Evolutionary conservation across 208 protist genomes (phyloP), one percentile per base, ranked within the genome.

Genomic region (Lotmaria passim): DNA sequence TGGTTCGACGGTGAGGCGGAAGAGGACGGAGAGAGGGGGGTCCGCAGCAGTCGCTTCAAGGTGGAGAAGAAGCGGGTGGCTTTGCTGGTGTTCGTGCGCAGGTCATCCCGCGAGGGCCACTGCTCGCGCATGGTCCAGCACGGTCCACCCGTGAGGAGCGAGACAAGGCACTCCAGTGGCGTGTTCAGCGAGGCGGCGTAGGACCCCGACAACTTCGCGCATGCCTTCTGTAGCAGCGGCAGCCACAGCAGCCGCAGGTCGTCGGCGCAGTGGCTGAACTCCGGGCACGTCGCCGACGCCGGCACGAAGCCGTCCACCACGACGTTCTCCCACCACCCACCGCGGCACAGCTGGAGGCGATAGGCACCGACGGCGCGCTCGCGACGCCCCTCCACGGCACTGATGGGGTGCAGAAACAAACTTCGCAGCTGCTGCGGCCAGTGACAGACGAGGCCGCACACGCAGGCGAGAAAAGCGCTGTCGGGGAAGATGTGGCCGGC

Each of bases 161-260:
- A 43, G 8, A 91, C 38, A 19, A 74, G 76, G 24, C 79, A 57
- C 44, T 85, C 78, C 21, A 77, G 56, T 10, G 90, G 55, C 0
- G 73, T 70, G 33, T 79, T 65, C 51, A 77, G 58, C 17, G 90
- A 70, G 21, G 78, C 67, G 2, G 82, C 73, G 75, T 93, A 95
- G 28, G 82, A 89, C 17, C 86, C 86, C 26, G 79, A 57, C 7
- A 78, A 23, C 74, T 96, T 96, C 30, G 89, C 89, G 66, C 92
- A 93, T 23, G 86, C 87, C 81, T 95, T 95, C 64, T 95, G 78
- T 5, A 93, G 62, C 21, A 96, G 48, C 0, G 79, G 78, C 21
- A 89, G 48, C 91, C 91, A 96, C 51, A 93, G 55, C 34, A 83
- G 60, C 7, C 69, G 48, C 33, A 79, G 69, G 55, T 91, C 83